Evolutionary conservation across 83 land plant genomes (phyloP).

Genomic region (Thuja plicata): DNA sequence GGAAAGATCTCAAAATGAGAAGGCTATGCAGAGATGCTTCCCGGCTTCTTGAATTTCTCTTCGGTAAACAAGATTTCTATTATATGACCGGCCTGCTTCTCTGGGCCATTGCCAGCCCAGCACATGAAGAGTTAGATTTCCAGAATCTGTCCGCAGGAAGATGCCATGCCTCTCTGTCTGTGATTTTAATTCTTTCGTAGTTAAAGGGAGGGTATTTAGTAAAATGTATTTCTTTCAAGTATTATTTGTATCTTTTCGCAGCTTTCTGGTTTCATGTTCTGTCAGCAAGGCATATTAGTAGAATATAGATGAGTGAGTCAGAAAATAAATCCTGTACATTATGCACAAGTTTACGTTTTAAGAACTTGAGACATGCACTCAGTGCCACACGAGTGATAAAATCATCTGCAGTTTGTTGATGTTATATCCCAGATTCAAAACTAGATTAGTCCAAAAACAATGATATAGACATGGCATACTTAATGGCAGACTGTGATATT

Average conservation of each 20-base stretch:
- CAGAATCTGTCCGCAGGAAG: not conserved
- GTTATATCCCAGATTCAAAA: not conserved
- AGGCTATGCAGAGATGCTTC: not conserved
- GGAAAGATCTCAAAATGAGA: not conserved
- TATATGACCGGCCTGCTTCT: not conserved
- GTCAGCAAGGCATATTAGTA: too few relatives aligned
- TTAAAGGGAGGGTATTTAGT: not conserved
- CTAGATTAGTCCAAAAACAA: not conserved
- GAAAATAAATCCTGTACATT: not conserved
- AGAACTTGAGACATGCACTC: not conserved
- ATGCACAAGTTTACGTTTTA: not conserved
- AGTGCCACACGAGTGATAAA: not conserved
- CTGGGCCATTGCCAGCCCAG: not conserved
- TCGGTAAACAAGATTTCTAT: not conserved
- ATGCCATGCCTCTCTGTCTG: not conserved
- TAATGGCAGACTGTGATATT: not conserved
- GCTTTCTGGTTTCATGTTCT: not conserved
- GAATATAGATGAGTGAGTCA: not conserved
- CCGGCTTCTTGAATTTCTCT: not conserved
- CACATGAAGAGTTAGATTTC: not conserved
- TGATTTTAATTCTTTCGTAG: not conserved
- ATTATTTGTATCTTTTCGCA: not conserved
- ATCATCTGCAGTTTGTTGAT: not conserved
- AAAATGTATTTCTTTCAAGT: not conserved
- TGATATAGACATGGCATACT: not conserved